phyloP scores from a whole-genome alignment of 257 asterid genomes.

The Capsicum chinense region DNA sequence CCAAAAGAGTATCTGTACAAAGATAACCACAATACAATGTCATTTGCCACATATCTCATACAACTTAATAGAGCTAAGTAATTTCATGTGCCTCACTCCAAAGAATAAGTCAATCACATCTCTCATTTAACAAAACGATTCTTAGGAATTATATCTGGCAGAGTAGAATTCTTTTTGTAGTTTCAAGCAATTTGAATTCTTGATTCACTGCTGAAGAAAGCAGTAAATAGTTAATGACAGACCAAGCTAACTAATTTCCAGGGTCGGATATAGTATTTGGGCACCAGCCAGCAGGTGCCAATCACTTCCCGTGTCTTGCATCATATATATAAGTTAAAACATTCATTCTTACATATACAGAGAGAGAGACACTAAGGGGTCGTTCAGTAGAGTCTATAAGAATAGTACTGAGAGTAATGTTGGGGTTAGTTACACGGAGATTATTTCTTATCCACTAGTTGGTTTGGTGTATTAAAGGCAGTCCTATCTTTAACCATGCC shows the following conservation, averaged over 20 bases:
- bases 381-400: too few species aligned
- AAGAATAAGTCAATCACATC: not conserved
- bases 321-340: not conserved
- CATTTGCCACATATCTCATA: slow-evolving; percentile 5
- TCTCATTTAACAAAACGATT: not conserved
- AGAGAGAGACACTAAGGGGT: not conserved
- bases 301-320: not conserved
- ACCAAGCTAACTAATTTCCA: not conserved
- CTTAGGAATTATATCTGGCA: not conserved
- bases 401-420: too few species aligned
- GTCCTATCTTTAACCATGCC: too few species aligned
- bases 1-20: slow-evolving; percentile 70
- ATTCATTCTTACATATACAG: not conserved
- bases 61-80: not conserved
- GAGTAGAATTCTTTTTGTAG: not conserved
- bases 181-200: not conserved
- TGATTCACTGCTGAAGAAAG: not conserved
- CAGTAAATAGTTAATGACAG: not conserved
- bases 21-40: not conserved
- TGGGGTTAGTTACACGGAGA: too few species aligned
- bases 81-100: not conserved
- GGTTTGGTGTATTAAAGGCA: too few species aligned
- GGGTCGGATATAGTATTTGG: not conserved
- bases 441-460: too few species aligned
- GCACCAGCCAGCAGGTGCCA: not conserved